Conservation (phyloP, 83 land plant species). For the Thuja plicata region DNA sequence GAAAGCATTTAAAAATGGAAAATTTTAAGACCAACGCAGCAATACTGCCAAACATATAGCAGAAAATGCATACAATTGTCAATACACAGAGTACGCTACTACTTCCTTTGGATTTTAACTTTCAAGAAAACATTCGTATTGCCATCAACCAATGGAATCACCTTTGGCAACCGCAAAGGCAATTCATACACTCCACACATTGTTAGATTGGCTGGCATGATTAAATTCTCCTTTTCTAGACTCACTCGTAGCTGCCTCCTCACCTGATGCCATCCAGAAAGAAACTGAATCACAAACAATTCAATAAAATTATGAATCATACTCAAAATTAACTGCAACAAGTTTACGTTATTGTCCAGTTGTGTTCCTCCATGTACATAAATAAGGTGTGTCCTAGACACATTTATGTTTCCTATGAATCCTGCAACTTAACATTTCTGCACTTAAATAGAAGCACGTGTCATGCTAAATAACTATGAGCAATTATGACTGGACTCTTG, state of each 20-base stretch:
- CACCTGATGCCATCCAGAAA: constrained; percentile 36
- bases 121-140: constrained; percentile 35
- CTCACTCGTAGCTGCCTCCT: constrained; percentile 57
- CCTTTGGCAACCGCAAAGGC: constrained; percentile 61
- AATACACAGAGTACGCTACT: neutral
- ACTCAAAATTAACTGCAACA: neutral
- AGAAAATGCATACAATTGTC: neutral
- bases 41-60: neutral
- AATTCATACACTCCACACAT: constrained; percentile 55
- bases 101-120: constrained; percentile 46
- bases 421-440: neutral
- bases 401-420: neutral
- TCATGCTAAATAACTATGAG: neutral
- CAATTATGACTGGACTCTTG: neutral
- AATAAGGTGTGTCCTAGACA: neutral
- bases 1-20: neutral
- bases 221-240: constrained; percentile 47
- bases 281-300: neutral
- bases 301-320: neutral
- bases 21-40: neutral
- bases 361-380: neutral
- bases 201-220: constrained; percentile 42
- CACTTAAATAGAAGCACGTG: neutral
- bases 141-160: constrained; percentile 62
- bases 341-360: neutral